Conservation (phyloP, 768 basidiomycete species). For the Tulasnella sp. region DNA sequence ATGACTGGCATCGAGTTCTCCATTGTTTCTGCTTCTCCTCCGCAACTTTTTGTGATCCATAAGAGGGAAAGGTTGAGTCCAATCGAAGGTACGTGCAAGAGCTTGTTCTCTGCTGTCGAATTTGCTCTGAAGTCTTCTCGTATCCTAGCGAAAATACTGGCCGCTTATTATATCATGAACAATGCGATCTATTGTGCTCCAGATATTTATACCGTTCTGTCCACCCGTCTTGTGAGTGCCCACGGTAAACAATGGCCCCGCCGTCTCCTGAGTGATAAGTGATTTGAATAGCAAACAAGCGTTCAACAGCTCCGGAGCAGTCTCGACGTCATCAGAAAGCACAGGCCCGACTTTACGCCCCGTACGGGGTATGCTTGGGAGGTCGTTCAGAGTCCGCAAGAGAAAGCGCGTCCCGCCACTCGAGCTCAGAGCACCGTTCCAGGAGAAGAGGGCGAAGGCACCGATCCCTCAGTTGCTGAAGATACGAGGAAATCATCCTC, state of each 20-base stretch:
- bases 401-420: background rate
- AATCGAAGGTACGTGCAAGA: conserved; percentile 60
- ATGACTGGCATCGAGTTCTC: conserved; percentile 87
- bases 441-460: background rate
- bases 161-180: conserved; percentile 84
- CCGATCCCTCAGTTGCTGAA: background rate
- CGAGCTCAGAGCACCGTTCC: background rate
- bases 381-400: conserved; percentile 1
- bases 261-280: background rate
- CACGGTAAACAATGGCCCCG: background rate
- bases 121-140: background rate
- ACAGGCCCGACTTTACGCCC: conserved; percentile 79
- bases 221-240: conserved; percentile 68
- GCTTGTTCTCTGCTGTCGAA: background rate
- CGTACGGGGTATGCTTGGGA: conserved; percentile 76
- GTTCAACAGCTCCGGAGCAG: conserved; percentile 58
- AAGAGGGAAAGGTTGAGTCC: conserved; percentile 81
- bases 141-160: conserved; percentile 63
- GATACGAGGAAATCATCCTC: background rate
- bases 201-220: conserved; percentile 76
- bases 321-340: conserved; percentile 64
- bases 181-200: conserved; percentile 87
- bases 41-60: conserved; percentile 82
- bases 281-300: background rate
- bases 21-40: conserved; percentile 73